phyloP scores from a whole-genome alignment of 1,284 basidiomycete species.

The Ganoderma meredithae region DNA sequence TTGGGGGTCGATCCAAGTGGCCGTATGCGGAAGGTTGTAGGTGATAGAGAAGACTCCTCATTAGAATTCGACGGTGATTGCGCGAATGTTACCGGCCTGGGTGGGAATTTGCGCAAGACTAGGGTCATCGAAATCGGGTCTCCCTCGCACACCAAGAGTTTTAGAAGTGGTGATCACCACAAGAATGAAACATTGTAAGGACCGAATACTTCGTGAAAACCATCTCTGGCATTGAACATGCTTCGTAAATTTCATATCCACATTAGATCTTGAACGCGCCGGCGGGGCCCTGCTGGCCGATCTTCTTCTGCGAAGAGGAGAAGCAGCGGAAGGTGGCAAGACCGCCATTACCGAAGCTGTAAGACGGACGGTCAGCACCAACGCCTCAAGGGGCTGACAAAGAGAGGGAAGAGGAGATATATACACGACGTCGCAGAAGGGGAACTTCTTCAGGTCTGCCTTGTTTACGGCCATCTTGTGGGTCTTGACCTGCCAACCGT shows the following conservation, averaged over 20 bases:
- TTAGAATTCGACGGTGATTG: no score
- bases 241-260: not conserved
- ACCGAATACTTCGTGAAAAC: not conserved
- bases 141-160: not conserved
- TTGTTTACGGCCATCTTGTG: not conserved
- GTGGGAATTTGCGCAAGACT: no score
- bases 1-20: no score
- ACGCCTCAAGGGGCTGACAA: not conserved
- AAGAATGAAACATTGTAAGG: not conserved
- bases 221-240: slow-evolving; percentile 4
- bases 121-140: not conserved
- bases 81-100: no score
- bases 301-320: not conserved
- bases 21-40: no score
- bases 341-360: not conserved
- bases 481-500: not conserved
- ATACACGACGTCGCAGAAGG: no score
- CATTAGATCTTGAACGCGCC: slow-evolving; percentile 3
- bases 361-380: not conserved
- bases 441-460: not conserved
- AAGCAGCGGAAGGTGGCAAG: not conserved
- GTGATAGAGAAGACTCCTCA: no score
- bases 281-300: not conserved
- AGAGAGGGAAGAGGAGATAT: not conserved
- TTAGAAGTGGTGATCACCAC: not conserved